A percentile compares a stretch with the other conserved stretches of the same genome.
These are phyloP conservation scores for Diplodia mutila DNA, from an alignment of 2,329 filamentous ascomycete genomes.

Conservation along the genomic window DNA sequence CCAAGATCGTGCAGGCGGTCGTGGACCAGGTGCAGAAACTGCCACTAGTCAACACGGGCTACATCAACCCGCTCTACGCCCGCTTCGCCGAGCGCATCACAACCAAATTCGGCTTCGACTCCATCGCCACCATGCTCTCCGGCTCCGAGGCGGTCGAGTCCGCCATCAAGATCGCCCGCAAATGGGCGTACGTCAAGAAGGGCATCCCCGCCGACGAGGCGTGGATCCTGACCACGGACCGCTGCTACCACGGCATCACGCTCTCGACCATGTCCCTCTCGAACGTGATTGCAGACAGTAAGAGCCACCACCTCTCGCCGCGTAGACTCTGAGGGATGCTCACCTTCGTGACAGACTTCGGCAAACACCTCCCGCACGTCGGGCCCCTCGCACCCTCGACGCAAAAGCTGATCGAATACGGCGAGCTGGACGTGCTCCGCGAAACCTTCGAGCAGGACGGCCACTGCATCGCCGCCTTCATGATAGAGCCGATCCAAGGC, in stretches of 20 bases:
- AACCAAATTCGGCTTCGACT: slow-evolving; percentile 63
- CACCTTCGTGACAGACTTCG: slow-evolving; percentile 89
- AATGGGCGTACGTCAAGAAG: slow-evolving; percentile 81
- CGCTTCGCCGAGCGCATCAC: slow-evolving; percentile 1
- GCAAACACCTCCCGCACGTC: slow-evolving; percentile 92
- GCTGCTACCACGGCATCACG: slow-evolving; percentile 67
- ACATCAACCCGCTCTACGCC: slow-evolving; percentile 6
- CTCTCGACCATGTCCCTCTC: slow-evolving; percentile 79
- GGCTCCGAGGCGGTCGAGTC: slow-evolving; percentile 93
- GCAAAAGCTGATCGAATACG: slow-evolving; percentile 82
- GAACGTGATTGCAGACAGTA: slow-evolving; percentile 75
- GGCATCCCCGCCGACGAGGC: slow-evolving; percentile 76
- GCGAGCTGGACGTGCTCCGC: slow-evolving; percentile 76
- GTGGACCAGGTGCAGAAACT: neutral
- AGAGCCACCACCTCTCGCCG: slow-evolving; percentile 64
- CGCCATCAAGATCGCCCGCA: slow-evolving; percentile 93
- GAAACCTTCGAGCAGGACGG: slow-evolving; percentile 82
- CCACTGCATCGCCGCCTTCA: slow-evolving; percentile 76
- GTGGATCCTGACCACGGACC: slow-evolving; percentile 56
- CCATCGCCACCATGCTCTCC: slow-evolving; percentile 87
- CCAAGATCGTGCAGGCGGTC: neutral
- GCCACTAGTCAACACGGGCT: neutral
- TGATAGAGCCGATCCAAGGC: slow-evolving; percentile 87
- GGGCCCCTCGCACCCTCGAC: slow-evolving; percentile 82
- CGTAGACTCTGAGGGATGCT: no score